Conservation (phyloP, 2,329 filamentous ascomycete species). For the Rhynchosporium secalis region DNA sequence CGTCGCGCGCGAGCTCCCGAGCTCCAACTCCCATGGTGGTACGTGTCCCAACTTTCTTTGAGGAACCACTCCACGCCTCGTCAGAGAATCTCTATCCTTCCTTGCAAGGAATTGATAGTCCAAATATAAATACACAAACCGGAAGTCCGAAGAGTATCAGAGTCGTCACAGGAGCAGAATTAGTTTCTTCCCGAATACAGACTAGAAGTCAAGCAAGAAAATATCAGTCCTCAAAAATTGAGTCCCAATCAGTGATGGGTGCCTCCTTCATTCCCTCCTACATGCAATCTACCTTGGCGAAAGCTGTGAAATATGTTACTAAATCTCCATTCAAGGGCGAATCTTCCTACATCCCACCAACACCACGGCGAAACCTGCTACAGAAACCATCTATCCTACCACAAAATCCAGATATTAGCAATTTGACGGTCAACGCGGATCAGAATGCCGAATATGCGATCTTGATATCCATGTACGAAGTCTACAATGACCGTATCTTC, state of each 20-base stretch:
- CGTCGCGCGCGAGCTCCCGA: constrained; percentile 61
- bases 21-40: constrained; percentile 70
- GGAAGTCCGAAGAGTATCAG: constrained; percentile 38
- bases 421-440: constrained; percentile 66
- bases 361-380: constrained; percentile 59
- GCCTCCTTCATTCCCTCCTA: constrained; percentile 13
- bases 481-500: constrained; percentile 98
- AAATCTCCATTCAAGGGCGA: constrained; percentile 52
- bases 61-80: constrained; percentile 24
- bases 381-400: constrained; percentile 72
- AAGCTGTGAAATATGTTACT: constrained; percentile 40
- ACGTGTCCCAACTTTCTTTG: constrained; percentile 43
- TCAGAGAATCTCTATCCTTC: constrained; percentile 30
- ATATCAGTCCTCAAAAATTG: constrained; percentile 11
- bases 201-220: constrained; percentile 12
- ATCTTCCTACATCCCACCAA: constrained; percentile 51
- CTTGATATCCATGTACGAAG: constrained; percentile 96
- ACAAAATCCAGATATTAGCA: constrained; percentile 71
- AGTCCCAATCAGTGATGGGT: neutral
- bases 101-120: constrained; percentile 24
- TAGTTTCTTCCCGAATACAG: neutral
- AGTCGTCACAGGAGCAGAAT: constrained; percentile 21
- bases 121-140: constrained; percentile 6
- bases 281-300: constrained; percentile 36
- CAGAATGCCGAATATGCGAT: constrained; percentile 78